Percentiles rank a stretch among this genome's conserved stretches.
Conservation (phyloP, 1,139 yeast genomes). For the Komagataea norvegica region DNA sequence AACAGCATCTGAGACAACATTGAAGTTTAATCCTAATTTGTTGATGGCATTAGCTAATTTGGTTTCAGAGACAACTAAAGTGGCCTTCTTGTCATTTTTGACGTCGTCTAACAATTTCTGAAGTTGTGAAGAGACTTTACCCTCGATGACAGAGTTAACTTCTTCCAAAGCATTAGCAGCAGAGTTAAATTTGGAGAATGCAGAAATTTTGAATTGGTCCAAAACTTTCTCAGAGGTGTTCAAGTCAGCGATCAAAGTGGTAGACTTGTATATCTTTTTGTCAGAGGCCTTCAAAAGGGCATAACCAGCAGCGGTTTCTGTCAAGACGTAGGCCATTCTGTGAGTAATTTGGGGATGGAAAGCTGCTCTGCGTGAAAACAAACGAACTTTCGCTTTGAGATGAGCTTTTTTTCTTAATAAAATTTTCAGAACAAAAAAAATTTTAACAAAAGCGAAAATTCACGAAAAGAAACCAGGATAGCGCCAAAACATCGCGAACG, state of each 20-base stretch:
- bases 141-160: slow-evolving; percentile 87
- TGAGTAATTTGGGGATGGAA: slow-evolving; percentile 1
- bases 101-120: slow-evolving; percentile 72
- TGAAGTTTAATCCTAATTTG: slow-evolving; percentile 83
- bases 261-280: slow-evolving; percentile 90
- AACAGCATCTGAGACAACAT: slow-evolving; percentile 91
- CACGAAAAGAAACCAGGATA: neutral
- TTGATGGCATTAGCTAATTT: slow-evolving; percentile 95
- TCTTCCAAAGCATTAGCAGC: slow-evolving; percentile 97
- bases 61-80: slow-evolving; percentile 89
- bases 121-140: slow-evolving; percentile 84
- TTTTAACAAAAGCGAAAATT: slow-evolving; percentile 1
- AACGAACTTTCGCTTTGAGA: slow-evolving; percentile 1
- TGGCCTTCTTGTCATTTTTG: slow-evolving; percentile 84
- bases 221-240: slow-evolving; percentile 79
- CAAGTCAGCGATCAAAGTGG: slow-evolving; percentile 69
- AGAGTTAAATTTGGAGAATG: slow-evolving; percentile 88
- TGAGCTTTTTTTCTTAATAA: slow-evolving; percentile 12
- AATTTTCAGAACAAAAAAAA: slow-evolving; percentile 9
- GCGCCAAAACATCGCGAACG: too few species aligned
- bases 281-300: slow-evolving; percentile 96
- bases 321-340: slow-evolving; percentile 84
- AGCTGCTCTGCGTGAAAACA: too few species aligned
- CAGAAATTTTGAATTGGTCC: slow-evolving; percentile 80
- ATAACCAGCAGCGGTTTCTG: slow-evolving; percentile 98